Conservation (phyloP, 208 protist genomes). For the Tritrichomonas musculus region DNA sequence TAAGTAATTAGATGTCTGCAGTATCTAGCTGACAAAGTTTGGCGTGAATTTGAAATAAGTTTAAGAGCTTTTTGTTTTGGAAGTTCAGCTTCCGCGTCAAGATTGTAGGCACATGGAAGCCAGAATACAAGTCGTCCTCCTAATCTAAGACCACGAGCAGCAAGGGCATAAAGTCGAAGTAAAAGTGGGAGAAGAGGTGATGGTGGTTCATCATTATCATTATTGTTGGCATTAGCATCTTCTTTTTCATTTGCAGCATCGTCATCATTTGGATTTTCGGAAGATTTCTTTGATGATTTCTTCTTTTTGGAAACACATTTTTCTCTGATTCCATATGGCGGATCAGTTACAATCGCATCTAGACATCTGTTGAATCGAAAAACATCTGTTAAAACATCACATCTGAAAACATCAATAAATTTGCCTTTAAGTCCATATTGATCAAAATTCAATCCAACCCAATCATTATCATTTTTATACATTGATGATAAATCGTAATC, state of each 20-base stretch:
- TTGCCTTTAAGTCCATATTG: not conserved
- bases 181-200: slow-evolving; percentile 11
- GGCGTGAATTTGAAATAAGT: not conserved
- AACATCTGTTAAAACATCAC: not conserved
- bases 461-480: not conserved
- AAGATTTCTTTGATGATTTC: no score
- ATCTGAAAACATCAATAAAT: not conserved
- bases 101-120: not conserved
- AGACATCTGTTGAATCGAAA: not conserved
- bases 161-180: not conserved
- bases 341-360: slow-evolving; percentile 29
- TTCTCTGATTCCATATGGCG: slow-evolving; percentile 28
- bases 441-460: not conserved
- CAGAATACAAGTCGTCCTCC: not conserved
- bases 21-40: not conserved
- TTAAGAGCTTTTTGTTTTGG: not conserved
- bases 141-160: not conserved
- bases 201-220: no score
- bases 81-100: not conserved
- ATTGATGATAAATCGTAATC: not conserved
- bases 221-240: not conserved
- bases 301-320: not conserved
- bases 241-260: no score
- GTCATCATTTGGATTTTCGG: no score
- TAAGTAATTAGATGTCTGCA: not conserved